A percentile compares a stretch with the other conserved stretches of the same genome.
Conservation (phyloP, 768 basidiomycete genomes). For the Panus rudis region DNA sequence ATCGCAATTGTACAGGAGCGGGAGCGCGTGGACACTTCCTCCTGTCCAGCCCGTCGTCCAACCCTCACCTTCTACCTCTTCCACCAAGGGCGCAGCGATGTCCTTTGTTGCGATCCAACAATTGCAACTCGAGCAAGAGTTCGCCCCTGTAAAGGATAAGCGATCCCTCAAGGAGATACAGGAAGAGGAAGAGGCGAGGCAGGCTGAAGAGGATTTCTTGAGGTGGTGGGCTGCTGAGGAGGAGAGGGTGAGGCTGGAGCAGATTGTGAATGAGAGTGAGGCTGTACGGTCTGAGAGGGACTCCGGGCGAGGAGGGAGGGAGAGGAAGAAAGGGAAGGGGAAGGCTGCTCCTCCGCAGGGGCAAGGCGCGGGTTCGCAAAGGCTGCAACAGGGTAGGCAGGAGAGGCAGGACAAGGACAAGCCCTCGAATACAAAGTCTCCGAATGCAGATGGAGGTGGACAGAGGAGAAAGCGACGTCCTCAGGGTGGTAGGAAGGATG, state of each 20-base stretch:
- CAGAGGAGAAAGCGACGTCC: background rate
- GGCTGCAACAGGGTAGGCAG: background rate
- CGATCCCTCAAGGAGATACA: conserved; percentile 78
- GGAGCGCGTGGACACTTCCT: conserved; percentile 61
- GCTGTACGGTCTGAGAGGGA: conserved; percentile 1
- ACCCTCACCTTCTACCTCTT: conserved; percentile 17
- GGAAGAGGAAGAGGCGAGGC: conserved; percentile 65
- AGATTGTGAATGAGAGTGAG: too few relatives aligned
- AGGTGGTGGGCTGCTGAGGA: conserved; percentile 89
- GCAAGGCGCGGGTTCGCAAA: background rate
- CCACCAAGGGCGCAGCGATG: conserved; percentile 24
- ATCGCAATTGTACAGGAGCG: conserved; percentile 25
- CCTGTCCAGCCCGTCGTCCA: conserved; percentile 42
- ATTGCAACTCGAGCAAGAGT: conserved; percentile 55
- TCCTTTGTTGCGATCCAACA: conserved; percentile 86
- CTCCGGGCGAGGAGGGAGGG: background rate
- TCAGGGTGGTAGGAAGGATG: too few relatives aligned
- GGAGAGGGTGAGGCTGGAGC: conserved; percentile 53
- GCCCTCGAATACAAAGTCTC: background rate
- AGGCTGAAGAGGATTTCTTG: conserved; percentile 73
- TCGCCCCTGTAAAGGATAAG: conserved; percentile 38
- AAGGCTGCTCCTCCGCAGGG: background rate
- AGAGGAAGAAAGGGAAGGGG: background rate
- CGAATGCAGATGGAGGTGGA: background rate
- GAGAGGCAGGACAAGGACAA: background rate